A percentile compares a stretch with the other conserved stretches of the same genome.
phyloP scores from a whole-genome alignment of 2,329 filamentous ascomycete genomes.

The Teratosphaeria pseudoeucalypti region DNA sequence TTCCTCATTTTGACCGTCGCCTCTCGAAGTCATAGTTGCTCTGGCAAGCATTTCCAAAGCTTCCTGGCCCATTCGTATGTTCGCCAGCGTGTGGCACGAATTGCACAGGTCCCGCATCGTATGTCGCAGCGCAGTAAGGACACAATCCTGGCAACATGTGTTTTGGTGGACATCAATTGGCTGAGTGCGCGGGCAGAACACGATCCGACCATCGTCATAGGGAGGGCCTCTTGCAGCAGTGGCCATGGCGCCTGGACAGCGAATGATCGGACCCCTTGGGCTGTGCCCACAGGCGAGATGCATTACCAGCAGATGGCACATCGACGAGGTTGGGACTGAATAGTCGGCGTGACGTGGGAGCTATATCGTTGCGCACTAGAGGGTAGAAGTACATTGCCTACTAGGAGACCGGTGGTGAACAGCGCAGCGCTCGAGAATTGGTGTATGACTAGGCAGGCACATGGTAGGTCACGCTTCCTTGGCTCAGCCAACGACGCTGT shows the following conservation, averaged over 20 bases:
- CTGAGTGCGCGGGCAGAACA: slow-evolving; percentile 5
- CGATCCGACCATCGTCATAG: slow-evolving; percentile 6
- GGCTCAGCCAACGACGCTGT: neutral
- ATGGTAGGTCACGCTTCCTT: neutral
- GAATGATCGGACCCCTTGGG: slow-evolving; percentile 7
- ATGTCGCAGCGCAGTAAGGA: slow-evolving; percentile 6
- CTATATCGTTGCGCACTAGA: neutral
- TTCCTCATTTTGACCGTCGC: neutral
- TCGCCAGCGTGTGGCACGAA: slow-evolving; percentile 3
- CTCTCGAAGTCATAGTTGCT: neutral
- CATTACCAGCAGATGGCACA: slow-evolving; percentile 12
- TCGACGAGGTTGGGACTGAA: neutral
- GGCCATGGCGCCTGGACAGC: slow-evolving; percentile 4
- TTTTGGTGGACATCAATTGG: slow-evolving; percentile 6
- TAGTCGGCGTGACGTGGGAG: neutral
- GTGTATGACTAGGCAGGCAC: neutral
- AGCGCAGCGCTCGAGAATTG: neutral
- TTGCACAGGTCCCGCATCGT: slow-evolving; percentile 8
- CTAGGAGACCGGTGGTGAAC: neutral
- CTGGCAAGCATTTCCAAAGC: slow-evolving; percentile 4
- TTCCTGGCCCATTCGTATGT: slow-evolving; percentile 5
- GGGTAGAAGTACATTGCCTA: neutral
- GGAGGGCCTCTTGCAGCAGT: neutral
- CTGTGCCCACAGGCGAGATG: slow-evolving; percentile 12
- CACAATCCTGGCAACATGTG: slow-evolving; percentile 11